Evolutionary conservation across 192 early-diverging fungal species (phyloP).

Genomic region (Funneliformis mosseae): DNA sequence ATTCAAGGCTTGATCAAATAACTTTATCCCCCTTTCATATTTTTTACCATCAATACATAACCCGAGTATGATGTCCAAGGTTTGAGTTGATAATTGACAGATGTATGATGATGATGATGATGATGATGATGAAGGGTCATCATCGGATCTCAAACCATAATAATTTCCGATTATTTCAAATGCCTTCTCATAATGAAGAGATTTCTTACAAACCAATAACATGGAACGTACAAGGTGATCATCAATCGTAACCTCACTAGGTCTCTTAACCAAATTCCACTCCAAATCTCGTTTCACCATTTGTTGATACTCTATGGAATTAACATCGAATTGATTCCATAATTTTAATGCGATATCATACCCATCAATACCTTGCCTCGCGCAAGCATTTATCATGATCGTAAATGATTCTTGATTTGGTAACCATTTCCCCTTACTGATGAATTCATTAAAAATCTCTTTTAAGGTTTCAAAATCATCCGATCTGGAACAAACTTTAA

Average conservation of each 20-base stretch:
- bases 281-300: background rate
- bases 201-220: slow-evolving; percentile 11
- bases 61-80: background rate
- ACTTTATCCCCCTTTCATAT: background rate
- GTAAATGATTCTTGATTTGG: slow-evolving; percentile 44
- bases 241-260: background rate
- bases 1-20: slow-evolving; percentile 15
- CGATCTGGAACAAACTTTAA: slow-evolving; percentile 42
- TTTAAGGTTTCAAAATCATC: slow-evolving; percentile 32
- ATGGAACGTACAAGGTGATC: slow-evolving; percentile 20
- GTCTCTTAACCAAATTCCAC: background rate
- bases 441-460: slow-evolving; percentile 35
- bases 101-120: background rate
- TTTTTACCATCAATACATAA: background rate
- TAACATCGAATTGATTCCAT: slow-evolving; percentile 36
- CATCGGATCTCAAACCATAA: slow-evolving; percentile 6
- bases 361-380: slow-evolving; percentile 36
- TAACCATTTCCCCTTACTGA: background rate
- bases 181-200: background rate
- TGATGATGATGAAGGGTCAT: background rate
- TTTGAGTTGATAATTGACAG: background rate
- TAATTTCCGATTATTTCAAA: background rate
- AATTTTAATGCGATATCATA: slow-evolving; percentile 38
- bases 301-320: background rate
- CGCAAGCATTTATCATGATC: slow-evolving; percentile 39